A percentile compares a stretch with the other conserved stretches of the same genome.
Conservation (phyloP, 495 filamentous ascomycete species). For the Podospora australis region DNA sequence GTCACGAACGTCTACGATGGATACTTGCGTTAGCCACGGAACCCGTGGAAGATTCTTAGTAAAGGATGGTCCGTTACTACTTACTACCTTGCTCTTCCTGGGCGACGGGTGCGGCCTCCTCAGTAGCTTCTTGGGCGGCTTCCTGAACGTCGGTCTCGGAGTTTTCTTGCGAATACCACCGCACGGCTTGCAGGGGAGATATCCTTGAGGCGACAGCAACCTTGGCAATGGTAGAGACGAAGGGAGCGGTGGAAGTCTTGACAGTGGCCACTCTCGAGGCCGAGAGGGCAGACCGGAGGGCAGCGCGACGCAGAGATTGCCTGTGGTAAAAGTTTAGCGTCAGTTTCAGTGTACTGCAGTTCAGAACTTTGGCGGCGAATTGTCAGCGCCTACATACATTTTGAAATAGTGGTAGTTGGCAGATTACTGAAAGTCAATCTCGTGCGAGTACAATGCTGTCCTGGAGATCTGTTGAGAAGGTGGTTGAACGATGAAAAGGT, state of each 20-base stretch:
- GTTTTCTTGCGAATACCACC: constrained; percentile 28
- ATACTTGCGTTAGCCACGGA: no score
- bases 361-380: not conserved
- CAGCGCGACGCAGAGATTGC: constrained; percentile 52
- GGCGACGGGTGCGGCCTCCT: not conserved
- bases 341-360: not conserved
- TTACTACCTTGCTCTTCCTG: no score
- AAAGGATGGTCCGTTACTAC: not conserved
- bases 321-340: constrained; percentile 21
- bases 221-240: constrained; percentile 21
- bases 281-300: constrained; percentile 49
- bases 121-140: constrained; percentile 6
- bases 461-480: no score
- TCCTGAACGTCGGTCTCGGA: constrained; percentile 14
- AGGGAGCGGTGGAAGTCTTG: constrained; percentile 32
- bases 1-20: no score
- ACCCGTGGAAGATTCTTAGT: no score
- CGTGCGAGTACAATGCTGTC: no score
- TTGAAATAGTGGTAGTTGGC: not conserved
- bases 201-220: constrained; percentile 15
- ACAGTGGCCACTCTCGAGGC: constrained; percentile 39
- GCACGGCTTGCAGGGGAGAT: constrained; percentile 20
- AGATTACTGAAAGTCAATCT: no score
- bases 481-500: no score
- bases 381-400: constrained; percentile 1